Base-by-base conservation (phyloP, 768 basidiomycete genomes). In the Mycena kentingensis region DNA sequence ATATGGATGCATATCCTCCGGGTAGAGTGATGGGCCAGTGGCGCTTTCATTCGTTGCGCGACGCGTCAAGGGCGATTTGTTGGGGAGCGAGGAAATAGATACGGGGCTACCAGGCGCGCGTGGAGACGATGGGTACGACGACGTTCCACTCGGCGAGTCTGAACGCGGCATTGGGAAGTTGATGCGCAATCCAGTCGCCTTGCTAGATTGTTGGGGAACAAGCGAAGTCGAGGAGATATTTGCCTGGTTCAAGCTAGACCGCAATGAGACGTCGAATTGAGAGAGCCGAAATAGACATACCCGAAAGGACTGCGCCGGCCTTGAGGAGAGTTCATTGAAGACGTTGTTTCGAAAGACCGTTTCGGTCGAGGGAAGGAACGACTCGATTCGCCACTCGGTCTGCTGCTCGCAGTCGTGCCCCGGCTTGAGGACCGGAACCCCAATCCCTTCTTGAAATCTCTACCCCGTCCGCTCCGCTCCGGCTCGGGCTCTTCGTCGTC, bases 321-420 rank as follows among this genome's bases (percentile, higher is more conserved):
- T 35, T 58, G 53, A 3, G 57, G 52, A 6, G 81, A 79, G 31
- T 73, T 68, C 49, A 75, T 73, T 7, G 80, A 81, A 42, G 77
- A 74, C 21, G 78, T 70, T 18, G 78, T 78, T 49, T 89, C 86
- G 35, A 84, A 78, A 1, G 86, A 86, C 51, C 74, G 70, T 60
- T 84, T 84, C 24, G 74, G 71, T 37, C 73, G 76, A 36, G 73
- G 72, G 27, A 47, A 31, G 15, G 85, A 85, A 51, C 77, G 75
- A 49, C 66, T 65, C 10, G 87, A 90, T 42, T 90, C 88, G 34
- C 68, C 70, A 55, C 87, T 89, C n/a, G 81, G 84, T 52, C 87
- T 77, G 48, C 73, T 67, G 19, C 67, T 63, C 41, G 66, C 67
- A 34, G 68, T 73, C 26, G 71, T 61, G 43, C 75, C 73, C 15